Evolutionary conservation across 2,329 filamentous ascomycete species (phyloP).

Genomic region (Scytalidium sp.): DNA sequence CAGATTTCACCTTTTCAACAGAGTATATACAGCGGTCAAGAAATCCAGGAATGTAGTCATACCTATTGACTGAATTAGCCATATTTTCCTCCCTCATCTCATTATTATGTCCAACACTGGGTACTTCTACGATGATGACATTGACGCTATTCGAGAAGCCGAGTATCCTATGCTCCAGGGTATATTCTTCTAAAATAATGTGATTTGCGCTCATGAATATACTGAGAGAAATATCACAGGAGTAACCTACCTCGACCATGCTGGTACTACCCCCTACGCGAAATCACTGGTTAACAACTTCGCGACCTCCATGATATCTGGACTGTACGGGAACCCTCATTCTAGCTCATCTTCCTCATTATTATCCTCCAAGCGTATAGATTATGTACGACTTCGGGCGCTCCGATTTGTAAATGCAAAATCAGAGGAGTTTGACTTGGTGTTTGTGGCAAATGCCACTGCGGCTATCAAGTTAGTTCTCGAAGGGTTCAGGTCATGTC

Average conservation of each 20-base stretch:
- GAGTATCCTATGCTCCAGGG: slow-evolving; percentile 68
- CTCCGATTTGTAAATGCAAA: slow-evolving; percentile 76
- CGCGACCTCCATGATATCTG: slow-evolving; percentile 68
- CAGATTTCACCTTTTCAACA: too few species aligned
- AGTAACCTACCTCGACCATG: slow-evolving; percentile 82
- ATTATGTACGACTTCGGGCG: slow-evolving; percentile 67
- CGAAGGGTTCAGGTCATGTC: slow-evolving; percentile 59
- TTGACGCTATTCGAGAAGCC: slow-evolving; percentile 53
- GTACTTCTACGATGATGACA: slow-evolving; percentile 48
- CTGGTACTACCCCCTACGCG: slow-evolving; percentile 74
- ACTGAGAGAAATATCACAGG: slow-evolving; percentile 40
- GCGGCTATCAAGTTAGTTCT: slow-evolving; percentile 79
- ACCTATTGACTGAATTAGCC: neutral
- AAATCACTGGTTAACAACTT: slow-evolving; percentile 77
- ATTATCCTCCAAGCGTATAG: slow-evolving; percentile 65
- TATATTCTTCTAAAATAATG: slow-evolving; percentile 26
- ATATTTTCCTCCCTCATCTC: neutral
- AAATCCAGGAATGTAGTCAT: neutral
- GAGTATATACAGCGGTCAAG: neutral
- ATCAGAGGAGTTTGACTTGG: slow-evolving; percentile 74
- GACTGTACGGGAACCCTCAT: slow-evolving; percentile 84
- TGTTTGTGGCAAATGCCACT: slow-evolving; percentile 88
- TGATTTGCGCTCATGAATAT: neutral
- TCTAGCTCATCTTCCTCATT: slow-evolving; percentile 78
- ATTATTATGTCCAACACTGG: neutral